These are phyloP conservation scores for Candolleomyces aberdarensis DNA, from an alignment of 768 basidiomycete species.

Conservation along the genomic window DNA sequence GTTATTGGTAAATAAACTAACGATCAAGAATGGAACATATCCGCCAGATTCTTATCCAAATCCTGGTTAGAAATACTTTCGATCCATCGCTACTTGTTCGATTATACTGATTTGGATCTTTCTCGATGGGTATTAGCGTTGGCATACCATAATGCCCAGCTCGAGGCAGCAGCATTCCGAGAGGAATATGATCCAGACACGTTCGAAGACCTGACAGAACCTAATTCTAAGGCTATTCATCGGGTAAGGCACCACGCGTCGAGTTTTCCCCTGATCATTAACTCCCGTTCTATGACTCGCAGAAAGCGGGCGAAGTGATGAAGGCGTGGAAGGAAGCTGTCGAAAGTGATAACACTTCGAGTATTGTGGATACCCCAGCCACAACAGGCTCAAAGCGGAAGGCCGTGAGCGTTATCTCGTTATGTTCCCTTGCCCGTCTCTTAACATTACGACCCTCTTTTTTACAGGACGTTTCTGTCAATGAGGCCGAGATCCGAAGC, in stretches of 20 bases:
- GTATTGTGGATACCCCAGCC: constrained; percentile 34
- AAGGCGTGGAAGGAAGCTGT: constrained; percentile 69
- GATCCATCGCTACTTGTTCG: constrained; percentile 5
- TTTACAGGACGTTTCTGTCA: constrained; percentile 55
- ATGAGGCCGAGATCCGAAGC: constrained; percentile 72
- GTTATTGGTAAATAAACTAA: constrained; percentile 76
- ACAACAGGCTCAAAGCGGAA: constrained; percentile 67
- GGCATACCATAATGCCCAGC: constrained; percentile 83
- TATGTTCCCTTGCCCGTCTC: background rate
- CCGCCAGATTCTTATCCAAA: constrained; percentile 89
- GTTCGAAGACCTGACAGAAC: constrained; percentile 81
- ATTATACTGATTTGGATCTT: constrained; percentile 1
- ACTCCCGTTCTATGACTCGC: background rate
- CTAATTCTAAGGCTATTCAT: constrained; percentile 75
- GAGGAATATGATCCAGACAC: constrained; percentile 78
- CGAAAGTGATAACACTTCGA: constrained; percentile 60
- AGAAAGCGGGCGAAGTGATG: constrained; percentile 42
- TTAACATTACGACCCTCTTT: background rate
- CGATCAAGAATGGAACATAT: constrained; percentile 76
- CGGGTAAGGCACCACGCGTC: constrained; percentile 43
- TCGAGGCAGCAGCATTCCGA: constrained; percentile 90
- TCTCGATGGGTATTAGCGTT: constrained; percentile 48
- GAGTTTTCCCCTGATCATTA: no score
- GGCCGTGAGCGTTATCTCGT: constrained; percentile 45
- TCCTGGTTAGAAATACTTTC: constrained; percentile 57